A percentile compares a stretch with the other conserved stretches of the same genome.
Conservation (phyloP, 2,329 filamentous ascomycete species). For the Parasarocladium wereldwijsianum region DNA sequence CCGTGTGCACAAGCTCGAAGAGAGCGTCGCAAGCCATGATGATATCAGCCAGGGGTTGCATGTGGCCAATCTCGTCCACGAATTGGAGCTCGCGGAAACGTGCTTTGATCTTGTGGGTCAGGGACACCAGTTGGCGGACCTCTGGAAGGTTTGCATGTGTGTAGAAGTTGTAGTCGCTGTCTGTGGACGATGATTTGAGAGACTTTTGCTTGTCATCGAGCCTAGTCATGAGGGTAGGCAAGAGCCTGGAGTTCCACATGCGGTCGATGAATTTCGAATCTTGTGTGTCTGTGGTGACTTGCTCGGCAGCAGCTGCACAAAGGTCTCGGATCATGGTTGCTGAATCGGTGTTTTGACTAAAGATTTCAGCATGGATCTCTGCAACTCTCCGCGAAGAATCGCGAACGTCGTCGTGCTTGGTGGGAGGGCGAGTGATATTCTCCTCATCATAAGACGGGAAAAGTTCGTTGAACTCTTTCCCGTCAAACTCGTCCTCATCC, state of each 20-base stretch:
- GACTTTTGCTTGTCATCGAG: constrained; percentile 44
- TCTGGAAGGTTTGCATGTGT: constrained; percentile 64
- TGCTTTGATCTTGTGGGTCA: constrained; percentile 54
- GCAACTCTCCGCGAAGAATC: constrained; percentile 6
- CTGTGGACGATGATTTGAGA: constrained; percentile 22
- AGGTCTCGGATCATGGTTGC: constrained; percentile 26
- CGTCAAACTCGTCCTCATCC: constrained; percentile 59
- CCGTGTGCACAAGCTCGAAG: constrained; percentile 59
- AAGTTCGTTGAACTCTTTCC: constrained; percentile 61
- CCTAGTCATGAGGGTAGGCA: constrained; percentile 51
- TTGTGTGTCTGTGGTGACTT: background rate
- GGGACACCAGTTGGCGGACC: constrained; percentile 53
- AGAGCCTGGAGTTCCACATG: constrained; percentile 34
- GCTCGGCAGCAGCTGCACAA: constrained; percentile 14
- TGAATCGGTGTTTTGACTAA: constrained; percentile 18
- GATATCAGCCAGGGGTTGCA: constrained; percentile 67
- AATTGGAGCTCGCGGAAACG: constrained; percentile 60
- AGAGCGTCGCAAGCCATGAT: constrained; percentile 60
- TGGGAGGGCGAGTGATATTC: constrained; percentile 15
- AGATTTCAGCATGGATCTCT: constrained; percentile 4
- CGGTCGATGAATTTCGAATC: constrained; percentile 14
- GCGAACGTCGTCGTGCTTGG: constrained; percentile 1
- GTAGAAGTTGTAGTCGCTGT: constrained; percentile 70
- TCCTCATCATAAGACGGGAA: constrained; percentile 59
- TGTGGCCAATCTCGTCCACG: constrained; percentile 53